Percentiles rank a stretch among this genome's conserved stretches.
These are phyloP conservation scores for Poa pratensis DNA, from an alignment of 176 grass and related monocot genomes.

Conservation along the genomic window DNA sequence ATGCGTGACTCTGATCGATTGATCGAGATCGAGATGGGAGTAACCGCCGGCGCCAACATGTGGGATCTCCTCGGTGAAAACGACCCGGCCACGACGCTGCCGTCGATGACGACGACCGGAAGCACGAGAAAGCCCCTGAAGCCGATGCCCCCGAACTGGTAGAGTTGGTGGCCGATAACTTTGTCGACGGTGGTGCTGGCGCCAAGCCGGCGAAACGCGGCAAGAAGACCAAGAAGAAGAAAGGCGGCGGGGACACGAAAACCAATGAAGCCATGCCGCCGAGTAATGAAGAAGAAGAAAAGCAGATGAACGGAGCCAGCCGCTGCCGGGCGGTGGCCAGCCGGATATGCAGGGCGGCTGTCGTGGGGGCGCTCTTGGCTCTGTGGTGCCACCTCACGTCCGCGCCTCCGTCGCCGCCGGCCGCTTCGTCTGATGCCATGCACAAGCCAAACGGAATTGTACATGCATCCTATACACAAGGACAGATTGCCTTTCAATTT, in stretches of 20 bases:
- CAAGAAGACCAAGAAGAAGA: background rate
- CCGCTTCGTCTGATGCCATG: background rate
- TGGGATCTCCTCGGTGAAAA: constrained; percentile 18
- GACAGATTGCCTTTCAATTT: no score
- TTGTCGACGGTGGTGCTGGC: background rate
- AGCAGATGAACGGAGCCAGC: background rate
- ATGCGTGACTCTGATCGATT: no score
- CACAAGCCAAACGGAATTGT: no score
- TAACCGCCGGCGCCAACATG: constrained; percentile 19
- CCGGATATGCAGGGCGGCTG: background rate
- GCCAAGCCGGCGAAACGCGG: background rate
- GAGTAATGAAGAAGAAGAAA: background rate
- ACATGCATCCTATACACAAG: no score
- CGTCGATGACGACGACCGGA: background rate
- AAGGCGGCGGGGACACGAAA: no score
- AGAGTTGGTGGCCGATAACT: background rate
- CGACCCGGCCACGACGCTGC: background rate
- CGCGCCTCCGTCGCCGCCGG: background rate
- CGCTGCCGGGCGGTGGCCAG: background rate
- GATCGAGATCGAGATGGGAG: background rate
- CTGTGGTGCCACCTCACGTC: background rate
- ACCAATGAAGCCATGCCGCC: background rate
- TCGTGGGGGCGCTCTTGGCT: background rate
- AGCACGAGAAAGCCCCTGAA: no score
- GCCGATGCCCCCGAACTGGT: background rate